Evolutionary conservation across 768 basidiomycete species (phyloP).

Genomic region (Antrodiella citrinella): DNA sequence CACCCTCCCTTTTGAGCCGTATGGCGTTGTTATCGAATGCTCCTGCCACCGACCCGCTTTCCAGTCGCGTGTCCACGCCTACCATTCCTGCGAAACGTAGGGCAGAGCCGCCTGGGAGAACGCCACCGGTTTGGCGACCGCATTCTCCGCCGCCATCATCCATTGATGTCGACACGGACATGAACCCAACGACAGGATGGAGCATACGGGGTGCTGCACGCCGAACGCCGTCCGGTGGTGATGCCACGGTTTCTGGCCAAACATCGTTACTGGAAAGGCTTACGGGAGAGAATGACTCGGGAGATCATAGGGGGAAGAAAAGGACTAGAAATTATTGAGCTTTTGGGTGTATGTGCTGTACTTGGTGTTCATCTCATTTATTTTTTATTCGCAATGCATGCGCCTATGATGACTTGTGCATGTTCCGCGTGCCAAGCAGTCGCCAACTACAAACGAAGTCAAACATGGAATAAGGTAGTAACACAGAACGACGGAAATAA

Average conservation of each 20-base stretch:
- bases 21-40: slow-evolving; percentile 3
- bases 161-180: too few relatives aligned
- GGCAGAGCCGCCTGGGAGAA: slow-evolving; percentile 5
- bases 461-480: too few relatives aligned
- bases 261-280: not conserved
- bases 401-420: not conserved
- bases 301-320: not conserved
- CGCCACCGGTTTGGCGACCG: too few relatives aligned
- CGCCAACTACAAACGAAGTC: too few relatives aligned
- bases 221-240: too few relatives aligned
- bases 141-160: too few relatives aligned
- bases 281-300: not conserved
- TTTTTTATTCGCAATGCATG: not conserved
- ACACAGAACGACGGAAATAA: too few relatives aligned
- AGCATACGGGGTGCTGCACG: not conserved
- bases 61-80: slow-evolving; percentile 11
- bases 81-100: slow-evolving; percentile 14
- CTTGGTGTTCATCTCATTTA: not conserved
- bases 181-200: not conserved
- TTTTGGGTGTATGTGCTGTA: not conserved
- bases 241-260: too few relatives aligned
- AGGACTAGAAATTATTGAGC: not conserved
- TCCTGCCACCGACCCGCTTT: not conserved
- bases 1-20: not conserved
- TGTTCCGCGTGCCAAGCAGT: not conserved